Evolutionary conservation across 2,329 filamentous ascomycete genomes (phyloP).

Genomic region (Coleophoma crateriformis): DNA sequence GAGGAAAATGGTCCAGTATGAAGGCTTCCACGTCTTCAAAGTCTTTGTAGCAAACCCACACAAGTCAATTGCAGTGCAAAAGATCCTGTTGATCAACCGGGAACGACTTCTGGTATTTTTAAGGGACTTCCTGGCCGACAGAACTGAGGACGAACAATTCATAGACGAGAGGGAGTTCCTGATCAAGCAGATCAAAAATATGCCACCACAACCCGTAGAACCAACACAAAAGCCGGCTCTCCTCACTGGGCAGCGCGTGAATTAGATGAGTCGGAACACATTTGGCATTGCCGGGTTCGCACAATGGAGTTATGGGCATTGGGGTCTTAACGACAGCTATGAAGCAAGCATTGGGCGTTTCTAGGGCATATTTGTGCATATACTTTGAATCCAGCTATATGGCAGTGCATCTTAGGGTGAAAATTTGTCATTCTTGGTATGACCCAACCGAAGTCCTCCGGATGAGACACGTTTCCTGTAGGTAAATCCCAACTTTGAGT

Average conservation of each 20-base stretch:
- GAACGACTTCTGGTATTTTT: conserved; percentile 87
- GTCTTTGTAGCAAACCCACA: conserved; percentile 98
- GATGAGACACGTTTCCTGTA: too few species aligned
- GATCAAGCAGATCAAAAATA: conserved; percentile 82
- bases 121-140: conserved; percentile 86
- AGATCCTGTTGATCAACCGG: conserved; percentile 93
- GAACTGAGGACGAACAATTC: conserved; percentile 97
- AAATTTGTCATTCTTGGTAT: too few species aligned
- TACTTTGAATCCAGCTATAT: too few species aligned
- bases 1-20: conserved; percentile 98
- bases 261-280: conserved; percentile 2
- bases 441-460: too few species aligned
- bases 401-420: too few species aligned
- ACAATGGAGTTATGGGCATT: conserved; percentile 20
- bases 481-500: too few species aligned
- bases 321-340: conserved; percentile 5
- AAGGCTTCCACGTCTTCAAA: conserved; percentile 99
- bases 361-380: too few species aligned
- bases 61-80: conserved; percentile 93
- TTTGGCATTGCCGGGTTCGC: conserved; percentile 14
- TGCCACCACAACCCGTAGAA: conserved; percentile 52
- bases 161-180: conserved; percentile 96
- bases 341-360: conserved; percentile 14
- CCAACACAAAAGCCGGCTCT: conserved; percentile 28
- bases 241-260: conserved; percentile 10